phyloP scores from a whole-genome alignment of 2,329 filamentous ascomycete genomes.

The Trichophyton simii region DNA sequence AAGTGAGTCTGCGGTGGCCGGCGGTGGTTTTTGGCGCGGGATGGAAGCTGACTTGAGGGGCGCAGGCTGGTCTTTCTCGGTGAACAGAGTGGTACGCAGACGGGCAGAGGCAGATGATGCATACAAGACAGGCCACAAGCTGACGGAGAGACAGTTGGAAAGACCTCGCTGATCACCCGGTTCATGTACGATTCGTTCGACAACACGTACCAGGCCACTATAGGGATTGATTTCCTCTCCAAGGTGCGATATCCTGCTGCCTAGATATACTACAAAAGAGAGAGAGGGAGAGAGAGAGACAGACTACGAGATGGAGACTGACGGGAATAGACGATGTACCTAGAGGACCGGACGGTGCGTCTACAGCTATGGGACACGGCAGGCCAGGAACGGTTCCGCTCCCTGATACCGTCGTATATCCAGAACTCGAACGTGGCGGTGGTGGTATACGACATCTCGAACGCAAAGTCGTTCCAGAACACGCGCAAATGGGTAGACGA shows the following conservation, averaged over 20 bases:
- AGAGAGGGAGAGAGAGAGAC: not conserved
- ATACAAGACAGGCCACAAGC: slow-evolving; percentile 6
- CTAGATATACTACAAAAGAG: not conserved
- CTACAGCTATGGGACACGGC: slow-evolving; percentile 98
- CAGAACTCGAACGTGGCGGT: slow-evolving; percentile 96
- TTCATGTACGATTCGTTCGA: slow-evolving; percentile 99
- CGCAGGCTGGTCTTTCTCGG: slow-evolving; percentile 86
- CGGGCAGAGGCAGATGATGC: not conserved
- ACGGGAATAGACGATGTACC: slow-evolving; percentile 75
- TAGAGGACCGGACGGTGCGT: slow-evolving; percentile 94
- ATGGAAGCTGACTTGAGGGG: not conserved
- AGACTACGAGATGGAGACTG: not conserved
- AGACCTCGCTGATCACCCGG: slow-evolving; percentile 94
- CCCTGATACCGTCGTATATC: slow-evolving; percentile 94
- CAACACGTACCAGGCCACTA: slow-evolving; percentile 98
- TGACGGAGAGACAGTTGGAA: slow-evolving; percentile 57
- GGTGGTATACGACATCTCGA: slow-evolving; percentile 97
- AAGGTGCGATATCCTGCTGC: slow-evolving; percentile 50
- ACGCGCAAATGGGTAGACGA: slow-evolving; percentile 99
- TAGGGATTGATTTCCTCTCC: slow-evolving; percentile 97
- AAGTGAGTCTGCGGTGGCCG: slow-evolving; percentile 49
- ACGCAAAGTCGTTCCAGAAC: slow-evolving; percentile 94
- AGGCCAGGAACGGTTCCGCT: slow-evolving; percentile 93
- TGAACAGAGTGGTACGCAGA: slow-evolving; percentile 83
- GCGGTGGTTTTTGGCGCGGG: not conserved